phyloP scores from a whole-genome alignment of 2,329 filamentous ascomycete genomes.

The Botrytis aclada region DNA sequence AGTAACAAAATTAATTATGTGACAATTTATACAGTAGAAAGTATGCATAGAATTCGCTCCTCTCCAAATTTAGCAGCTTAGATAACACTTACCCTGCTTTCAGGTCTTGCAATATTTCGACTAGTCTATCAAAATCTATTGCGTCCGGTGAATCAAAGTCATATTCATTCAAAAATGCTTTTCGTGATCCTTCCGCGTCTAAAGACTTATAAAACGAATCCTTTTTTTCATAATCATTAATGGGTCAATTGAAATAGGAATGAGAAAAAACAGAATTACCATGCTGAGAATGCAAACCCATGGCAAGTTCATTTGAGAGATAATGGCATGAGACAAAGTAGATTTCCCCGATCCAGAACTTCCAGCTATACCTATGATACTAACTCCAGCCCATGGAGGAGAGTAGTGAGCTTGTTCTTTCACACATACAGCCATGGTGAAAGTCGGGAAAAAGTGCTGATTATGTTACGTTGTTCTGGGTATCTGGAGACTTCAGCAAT shows the following conservation, averaged over 20 bases:
- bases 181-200: constrained; percentile 70
- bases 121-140: constrained; percentile 88
- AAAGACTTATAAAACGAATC: constrained; percentile 97
- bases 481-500: neutral
- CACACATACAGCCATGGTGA: constrained; percentile 27
- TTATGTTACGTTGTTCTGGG: neutral
- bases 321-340: constrained; percentile 86
- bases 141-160: constrained; percentile 95
- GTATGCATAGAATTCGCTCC: neutral
- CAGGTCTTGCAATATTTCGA: constrained; percentile 75
- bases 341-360: constrained; percentile 95
- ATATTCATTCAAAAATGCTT: constrained; percentile 86
- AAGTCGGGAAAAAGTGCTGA: neutral
- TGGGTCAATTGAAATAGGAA: neutral
- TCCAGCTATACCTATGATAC: constrained; percentile 93
- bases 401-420: constrained; percentile 66
- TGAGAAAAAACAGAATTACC: constrained; percentile 50
- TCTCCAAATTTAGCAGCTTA: neutral
- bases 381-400: constrained; percentile 93
- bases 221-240: constrained; percentile 45
- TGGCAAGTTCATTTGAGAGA: constrained; percentile 82
- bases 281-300: constrained; percentile 99
- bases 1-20: constrained; percentile 13
- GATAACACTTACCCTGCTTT: constrained; percentile 74
- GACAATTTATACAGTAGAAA: neutral